phyloP scores from a whole-genome alignment of 768 basidiomycete species.

The Lactifluus rugatus region DNA sequence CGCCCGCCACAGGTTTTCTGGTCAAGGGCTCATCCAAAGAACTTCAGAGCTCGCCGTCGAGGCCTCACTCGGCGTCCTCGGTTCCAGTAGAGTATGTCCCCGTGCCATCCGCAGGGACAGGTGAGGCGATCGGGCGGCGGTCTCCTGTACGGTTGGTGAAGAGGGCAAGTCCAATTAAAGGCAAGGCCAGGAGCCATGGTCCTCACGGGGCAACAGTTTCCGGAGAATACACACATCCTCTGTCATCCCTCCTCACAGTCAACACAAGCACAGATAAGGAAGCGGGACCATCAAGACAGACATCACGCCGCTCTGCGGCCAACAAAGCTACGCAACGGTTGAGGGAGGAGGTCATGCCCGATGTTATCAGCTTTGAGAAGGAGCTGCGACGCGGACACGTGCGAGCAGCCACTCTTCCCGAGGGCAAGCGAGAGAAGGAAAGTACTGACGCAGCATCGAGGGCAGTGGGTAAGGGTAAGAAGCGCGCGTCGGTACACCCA shows the following conservation, averaged over 20 bases:
- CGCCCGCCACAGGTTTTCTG: not conserved
- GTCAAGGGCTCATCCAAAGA: not conserved
- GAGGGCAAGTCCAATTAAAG: conserved; percentile 6
- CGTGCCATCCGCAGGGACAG: conserved; percentile 16
- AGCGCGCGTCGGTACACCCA: conserved; percentile 21
- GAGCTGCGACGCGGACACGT: conserved; percentile 42
- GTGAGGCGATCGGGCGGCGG: not conserved
- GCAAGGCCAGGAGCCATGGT: conserved; percentile 1
- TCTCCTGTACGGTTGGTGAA: conserved; percentile 3
- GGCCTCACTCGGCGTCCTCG: not conserved
- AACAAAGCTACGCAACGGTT: conserved; percentile 40
- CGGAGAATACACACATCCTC: not conserved
- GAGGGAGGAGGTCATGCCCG: conserved; percentile 60
- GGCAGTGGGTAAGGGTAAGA: conserved; percentile 24
- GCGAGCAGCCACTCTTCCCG: conserved; percentile 21
- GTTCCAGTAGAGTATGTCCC: conserved; percentile 12
- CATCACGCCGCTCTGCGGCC: conserved; percentile 40
- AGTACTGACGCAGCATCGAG: conserved; percentile 12
- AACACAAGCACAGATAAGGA: conserved; percentile 19
- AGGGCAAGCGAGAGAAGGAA: conserved; percentile 18
- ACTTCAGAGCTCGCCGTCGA: conserved; percentile 11
- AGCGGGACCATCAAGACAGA: conserved; percentile 17
- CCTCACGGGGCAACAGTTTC: not conserved
- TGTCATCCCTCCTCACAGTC: conserved; percentile 14
- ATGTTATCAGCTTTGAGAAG: conserved; percentile 57